Evolutionary conservation across 257 asterid genomes (phyloP).

Genomic region (Solanum acaule): DNA sequence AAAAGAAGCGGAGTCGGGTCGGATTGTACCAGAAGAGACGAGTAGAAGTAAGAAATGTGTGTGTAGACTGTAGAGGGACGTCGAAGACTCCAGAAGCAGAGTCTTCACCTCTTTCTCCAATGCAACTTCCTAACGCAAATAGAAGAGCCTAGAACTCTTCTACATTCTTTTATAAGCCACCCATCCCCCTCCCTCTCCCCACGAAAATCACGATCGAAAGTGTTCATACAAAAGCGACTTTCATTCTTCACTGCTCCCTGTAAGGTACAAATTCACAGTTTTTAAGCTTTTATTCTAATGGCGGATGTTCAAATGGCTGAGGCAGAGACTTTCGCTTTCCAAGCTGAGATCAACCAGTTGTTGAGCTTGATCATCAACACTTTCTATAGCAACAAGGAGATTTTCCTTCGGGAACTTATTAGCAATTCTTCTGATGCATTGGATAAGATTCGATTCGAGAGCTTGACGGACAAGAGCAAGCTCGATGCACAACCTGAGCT

Average conservation of each 20-base stretch:
- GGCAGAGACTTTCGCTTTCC: constrained; percentile 66
- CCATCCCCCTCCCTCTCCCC: background rate
- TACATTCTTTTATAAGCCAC: constrained; percentile 6
- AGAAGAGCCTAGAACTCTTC: constrained; percentile 47
- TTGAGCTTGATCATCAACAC: constrained; percentile 67
- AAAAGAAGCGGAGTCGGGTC: background rate
- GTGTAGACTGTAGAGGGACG: constrained; percentile 23
- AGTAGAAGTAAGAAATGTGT: background rate
- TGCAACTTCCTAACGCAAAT: background rate
- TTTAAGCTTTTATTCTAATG: constrained; percentile 4
- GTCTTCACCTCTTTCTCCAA: background rate
- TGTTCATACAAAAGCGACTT: background rate
- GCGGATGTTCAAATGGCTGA: constrained; percentile 45
- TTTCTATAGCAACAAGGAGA: constrained; percentile 73
- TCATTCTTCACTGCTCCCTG: background rate
- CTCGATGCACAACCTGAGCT: constrained; percentile 78
- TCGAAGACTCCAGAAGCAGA: constrained; percentile 29
- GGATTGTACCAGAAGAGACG: background rate
- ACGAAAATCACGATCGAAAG: background rate
- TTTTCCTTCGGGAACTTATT: constrained; percentile 60
- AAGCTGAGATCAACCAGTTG: constrained; percentile 77
- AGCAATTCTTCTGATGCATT: constrained; percentile 76
- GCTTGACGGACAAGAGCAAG: constrained; percentile 71
- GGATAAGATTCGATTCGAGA: constrained; percentile 73
- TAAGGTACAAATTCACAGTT: background rate